Evolutionary conservation across 73 alveolate genomes (phyloP), one percentile per base, ranked within the genome.

Genomic region (Breviolum minutum): DNA sequence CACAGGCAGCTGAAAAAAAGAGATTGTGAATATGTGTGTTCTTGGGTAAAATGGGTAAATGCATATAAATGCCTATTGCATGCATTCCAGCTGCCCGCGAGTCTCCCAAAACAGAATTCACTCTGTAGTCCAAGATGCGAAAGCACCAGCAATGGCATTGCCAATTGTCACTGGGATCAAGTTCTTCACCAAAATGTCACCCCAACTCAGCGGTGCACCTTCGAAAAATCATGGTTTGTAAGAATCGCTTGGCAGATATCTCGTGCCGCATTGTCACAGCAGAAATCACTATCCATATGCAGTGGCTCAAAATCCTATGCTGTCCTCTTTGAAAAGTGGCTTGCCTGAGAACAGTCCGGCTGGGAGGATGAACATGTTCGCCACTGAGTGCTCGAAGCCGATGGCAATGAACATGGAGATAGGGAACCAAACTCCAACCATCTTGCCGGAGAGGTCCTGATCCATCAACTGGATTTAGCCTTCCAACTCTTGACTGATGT

Each of bases 141-240:
- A 95, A 11, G 99, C 96, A 19, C 99, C 99, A n/a, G 99, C 99
- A n/a, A 91, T 20, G 91, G 99, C 95, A 90, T 99, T 96, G 26
- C 99, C 99, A 40, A 99, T 64, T 73, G 98, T 83, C 95, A 99
- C 99, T 4, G 94, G 94, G 94, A 85, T 85, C 61, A 85, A 61
- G 77, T 85, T 85, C 94, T 85, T 64, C 66, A 68, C 81, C 82
- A 87, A 40, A 19, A 87, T 87, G 66, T 87, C 95, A 7, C 82
- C 63, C 95, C 80, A 87, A 20, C 82, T 63, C 80, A 87, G 82
- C 2, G 95, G 95, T 26, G 95, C 95, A 30, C 95, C 95, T 29
- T 17, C 74, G 74, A 11, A 17, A 17, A 13, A 17, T 66, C 74
- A 13, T 17, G 74, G 74, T 66, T 17, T 17, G 74, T 11, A 11